Evolutionary conservation across 257 asterid species (phyloP).

Genomic region (Fraxinus anomala): DNA sequence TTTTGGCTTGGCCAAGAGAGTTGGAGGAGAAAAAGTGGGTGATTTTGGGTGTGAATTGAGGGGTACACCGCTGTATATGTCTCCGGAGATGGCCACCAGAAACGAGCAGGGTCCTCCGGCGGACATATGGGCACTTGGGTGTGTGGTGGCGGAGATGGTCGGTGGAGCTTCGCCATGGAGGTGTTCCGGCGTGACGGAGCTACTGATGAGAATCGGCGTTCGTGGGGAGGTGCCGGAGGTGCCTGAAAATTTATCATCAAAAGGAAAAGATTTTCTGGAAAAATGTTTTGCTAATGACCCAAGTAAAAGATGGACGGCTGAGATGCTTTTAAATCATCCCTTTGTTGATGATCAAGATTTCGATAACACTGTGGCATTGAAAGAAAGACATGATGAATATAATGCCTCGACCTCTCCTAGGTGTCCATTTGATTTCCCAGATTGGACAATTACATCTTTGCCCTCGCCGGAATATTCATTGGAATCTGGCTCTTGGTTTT

Average conservation of each 20-base stretch:
- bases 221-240: constrained; percentile 27
- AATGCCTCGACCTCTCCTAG: constrained; percentile 18
- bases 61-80: constrained; percentile 17
- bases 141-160: constrained; percentile 30
- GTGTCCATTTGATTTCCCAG: constrained; percentile 23
- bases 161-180: constrained; percentile 24
- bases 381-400: background rate
- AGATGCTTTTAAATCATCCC: constrained; percentile 32
- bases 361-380: constrained; percentile 1
- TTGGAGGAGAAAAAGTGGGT: background rate
- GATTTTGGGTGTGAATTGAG: background rate
- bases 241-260: constrained; percentile 18
- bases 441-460: constrained; percentile 25
- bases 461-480: constrained; percentile 17
- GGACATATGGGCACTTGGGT: constrained; percentile 32
- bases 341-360: constrained; percentile 9
- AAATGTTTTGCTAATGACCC: constrained; percentile 28
- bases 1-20: background rate
- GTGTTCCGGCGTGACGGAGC: constrained; percentile 21
- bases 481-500: background rate
- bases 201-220: constrained; percentile 26
- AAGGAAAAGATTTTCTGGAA: constrained; percentile 31
- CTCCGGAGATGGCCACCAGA: constrained; percentile 30
- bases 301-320: constrained; percentile 32
- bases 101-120: constrained; percentile 27